Evolutionary conservation across 2,329 filamentous ascomycete genomes (phyloP), one percentile per base, ranked within the genome.

Genomic region (Cordyceps cateniannulata): DNA sequence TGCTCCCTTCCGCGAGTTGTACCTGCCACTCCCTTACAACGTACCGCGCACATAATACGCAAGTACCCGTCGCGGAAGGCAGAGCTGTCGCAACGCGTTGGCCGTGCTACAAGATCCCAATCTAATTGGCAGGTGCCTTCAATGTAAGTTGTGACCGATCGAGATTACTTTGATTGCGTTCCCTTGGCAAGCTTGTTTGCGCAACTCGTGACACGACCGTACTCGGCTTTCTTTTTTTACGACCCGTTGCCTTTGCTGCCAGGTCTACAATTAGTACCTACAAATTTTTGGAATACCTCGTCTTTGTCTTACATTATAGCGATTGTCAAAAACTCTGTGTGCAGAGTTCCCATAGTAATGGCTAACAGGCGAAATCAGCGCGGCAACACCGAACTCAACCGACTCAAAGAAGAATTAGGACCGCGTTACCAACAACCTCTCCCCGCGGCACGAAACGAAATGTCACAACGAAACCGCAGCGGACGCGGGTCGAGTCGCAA

Each of bases 391-490:
- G 61, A 62, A 60, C 50, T 62, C 42, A 56, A 50, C 14, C 61
- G 56, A 14, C 49, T 62, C 10, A 56, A 22, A 49, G 61, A 62
- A 60, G 47, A 62, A 27, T 40, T 62, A 48, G 61, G 61, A 57
- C 56, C 57, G 40, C 60, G 60, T 16, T 62, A 57, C 20, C 50
- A 60, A 20, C 45, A 56, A 42, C 44, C 56, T n/a, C 44, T 40
- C 16, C 49, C 20, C n/a, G 40, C 14, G 29, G n/a, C n/a, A 20
- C 55, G 51, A 59, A 59, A 38, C 67, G 64, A 66, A 59, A 79
- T 78, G 76, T 77, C 76, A 48, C 76, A 78, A 67, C 72, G 76
- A 63, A 77, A 76, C 63, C 75, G 77, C 59, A 77, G 75, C 66
- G 75, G 75, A 56, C 76, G 76, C 63, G 76, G 75, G 44, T 76